phyloP scores from a whole-genome alignment of 2,329 filamentous ascomycete species.

The Diaporthe velutina region DNA sequence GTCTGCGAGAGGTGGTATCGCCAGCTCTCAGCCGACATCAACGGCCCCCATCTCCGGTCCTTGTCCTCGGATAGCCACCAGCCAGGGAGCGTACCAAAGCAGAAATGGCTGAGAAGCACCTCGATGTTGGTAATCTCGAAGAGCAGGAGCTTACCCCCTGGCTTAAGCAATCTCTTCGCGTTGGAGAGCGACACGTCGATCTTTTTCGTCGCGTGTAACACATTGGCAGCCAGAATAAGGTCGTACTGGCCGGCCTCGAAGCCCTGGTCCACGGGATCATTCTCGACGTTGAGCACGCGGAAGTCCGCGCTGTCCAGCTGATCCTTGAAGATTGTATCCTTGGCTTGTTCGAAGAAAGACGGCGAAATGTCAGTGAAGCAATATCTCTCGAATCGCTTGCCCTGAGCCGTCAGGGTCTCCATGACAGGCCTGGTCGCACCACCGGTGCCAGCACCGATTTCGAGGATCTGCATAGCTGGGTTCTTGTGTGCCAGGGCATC shows the following conservation, averaged over 20 bases:
- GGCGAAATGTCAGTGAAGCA: slow-evolving; percentile 56
- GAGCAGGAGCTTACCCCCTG: slow-evolving; percentile 49
- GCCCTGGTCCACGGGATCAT: slow-evolving; percentile 46
- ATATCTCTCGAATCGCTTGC: slow-evolving; percentile 44
- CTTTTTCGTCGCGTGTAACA: slow-evolving; percentile 48
- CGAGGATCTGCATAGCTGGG: slow-evolving; percentile 50
- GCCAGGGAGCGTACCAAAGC: slow-evolving; percentile 48
- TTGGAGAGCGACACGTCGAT: slow-evolving; percentile 46
- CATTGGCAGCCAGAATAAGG: slow-evolving; percentile 49
- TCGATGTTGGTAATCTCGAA: slow-evolving; percentile 46
- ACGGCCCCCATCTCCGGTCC: slow-evolving; percentile 44
- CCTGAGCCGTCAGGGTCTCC: slow-evolving; percentile 39
- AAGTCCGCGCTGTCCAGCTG: slow-evolving; percentile 47
- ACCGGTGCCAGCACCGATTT: slow-evolving; percentile 54
- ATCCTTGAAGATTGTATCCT: slow-evolving; percentile 42
- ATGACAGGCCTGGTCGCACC: slow-evolving; percentile 47
- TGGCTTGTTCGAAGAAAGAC: slow-evolving; percentile 52
- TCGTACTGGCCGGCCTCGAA: slow-evolving; percentile 46
- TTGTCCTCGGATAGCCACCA: slow-evolving; percentile 50
- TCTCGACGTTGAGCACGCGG: slow-evolving; percentile 51
- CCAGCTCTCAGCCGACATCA: slow-evolving; percentile 45
- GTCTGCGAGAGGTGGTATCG: slow-evolving; percentile 37
- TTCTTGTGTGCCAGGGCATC: slow-evolving; percentile 47
- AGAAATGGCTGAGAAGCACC: slow-evolving; percentile 41
- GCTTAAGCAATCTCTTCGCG: slow-evolving; percentile 45